Evolutionary conservation across 768 basidiomycete genomes (phyloP), one percentile per base, ranked within the genome.

Genomic region (Tricholoma matsutake): DNA sequence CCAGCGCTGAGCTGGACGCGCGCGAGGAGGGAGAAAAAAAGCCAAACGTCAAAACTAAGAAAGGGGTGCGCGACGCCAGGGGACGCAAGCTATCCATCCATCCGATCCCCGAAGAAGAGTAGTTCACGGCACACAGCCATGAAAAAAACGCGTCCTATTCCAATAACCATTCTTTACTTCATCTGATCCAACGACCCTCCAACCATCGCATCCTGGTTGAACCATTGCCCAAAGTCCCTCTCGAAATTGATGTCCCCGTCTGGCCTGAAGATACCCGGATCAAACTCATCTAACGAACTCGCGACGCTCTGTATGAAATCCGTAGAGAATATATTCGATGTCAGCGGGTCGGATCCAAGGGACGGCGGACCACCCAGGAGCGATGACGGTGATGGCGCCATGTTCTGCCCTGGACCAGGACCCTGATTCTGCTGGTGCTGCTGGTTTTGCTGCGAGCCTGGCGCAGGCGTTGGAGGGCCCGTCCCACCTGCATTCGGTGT

Each of bases 151-250:
- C 34, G 18, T 29, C 22, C 41, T 11, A 20, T 14, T 41, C 43
- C 22, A 20, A 20, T 16, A 45, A n/a, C 13, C 14, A 1, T 14
- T 14, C 28, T 60, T n/a, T 39, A 67, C 58, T 67, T 67, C 64
- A 67, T 63, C 9, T 35, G 2, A 49, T 67, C 66, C 57, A 63
- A 16, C 29, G 29, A 6, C n/a, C 51, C 51, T 8, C 51, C 25
- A 14, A 6, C 11, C 51, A 52, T 29, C 16, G 51, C 82, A 57
- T 86, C 82, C 6, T 80, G 81, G 68, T 85, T 86, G 65, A 91
- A 89, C 88, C 88, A 90, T 67, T 88, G 85, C 58, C 86, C 85
- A 72, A 90, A 90, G 66, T 89, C 88, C 67, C 86, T 77, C 71
- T 88, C 88, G 64, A 89, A 88, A 67, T 87, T 84, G 68, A 88